phyloP scores from a whole-genome alignment of 2,329 filamentous ascomycete genomes.

The Calonectria multiphialidica region DNA sequence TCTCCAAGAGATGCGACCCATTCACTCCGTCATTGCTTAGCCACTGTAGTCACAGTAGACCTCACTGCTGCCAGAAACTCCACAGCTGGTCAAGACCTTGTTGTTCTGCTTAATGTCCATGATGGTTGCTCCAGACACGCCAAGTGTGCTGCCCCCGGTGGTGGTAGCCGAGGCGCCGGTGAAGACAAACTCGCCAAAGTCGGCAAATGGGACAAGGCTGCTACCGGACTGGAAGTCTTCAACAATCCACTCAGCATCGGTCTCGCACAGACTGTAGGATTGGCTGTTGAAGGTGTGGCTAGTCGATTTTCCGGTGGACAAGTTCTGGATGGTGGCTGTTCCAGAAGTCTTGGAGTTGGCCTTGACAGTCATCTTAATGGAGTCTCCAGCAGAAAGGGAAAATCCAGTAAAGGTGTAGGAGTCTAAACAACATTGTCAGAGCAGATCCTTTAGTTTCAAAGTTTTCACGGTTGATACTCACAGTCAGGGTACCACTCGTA shows the following conservation, averaged over 20 bases:
- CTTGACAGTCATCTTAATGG: conserved; percentile 47
- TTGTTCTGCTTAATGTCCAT: conserved; percentile 1
- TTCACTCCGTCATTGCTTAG: not conserved
- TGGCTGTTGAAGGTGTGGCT: conserved; percentile 63
- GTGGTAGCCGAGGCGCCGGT: conserved; percentile 30
- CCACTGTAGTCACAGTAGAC: conserved; percentile 8
- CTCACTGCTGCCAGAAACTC: not conserved
- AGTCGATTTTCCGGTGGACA: conserved; percentile 63
- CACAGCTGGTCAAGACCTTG: conserved; percentile 5
- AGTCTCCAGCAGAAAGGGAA: conserved; percentile 44
- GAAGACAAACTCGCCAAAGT: conserved; percentile 47
- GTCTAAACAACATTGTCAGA: not conserved
- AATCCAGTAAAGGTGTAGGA: conserved; percentile 53
- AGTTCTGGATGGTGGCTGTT: conserved; percentile 56
- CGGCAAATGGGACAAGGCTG: conserved; percentile 42
- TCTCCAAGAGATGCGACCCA: too few species aligned
- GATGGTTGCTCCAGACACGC: not conserved
- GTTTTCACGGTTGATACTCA: conserved; percentile 11
- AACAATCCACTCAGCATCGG: conserved; percentile 74
- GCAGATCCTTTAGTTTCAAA: fast-evolving
- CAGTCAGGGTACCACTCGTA: conserved; percentile 61
- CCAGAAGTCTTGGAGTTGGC: conserved; percentile 41
- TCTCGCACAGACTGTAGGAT: conserved; percentile 59
- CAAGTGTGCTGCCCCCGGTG: not conserved
- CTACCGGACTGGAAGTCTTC: conserved; percentile 54